Evolutionary conservation across 2,329 filamentous ascomycete genomes (phyloP), one percentile per base, ranked within the genome.

Genomic region (Phaeomoniella chlamydospora): DNA sequence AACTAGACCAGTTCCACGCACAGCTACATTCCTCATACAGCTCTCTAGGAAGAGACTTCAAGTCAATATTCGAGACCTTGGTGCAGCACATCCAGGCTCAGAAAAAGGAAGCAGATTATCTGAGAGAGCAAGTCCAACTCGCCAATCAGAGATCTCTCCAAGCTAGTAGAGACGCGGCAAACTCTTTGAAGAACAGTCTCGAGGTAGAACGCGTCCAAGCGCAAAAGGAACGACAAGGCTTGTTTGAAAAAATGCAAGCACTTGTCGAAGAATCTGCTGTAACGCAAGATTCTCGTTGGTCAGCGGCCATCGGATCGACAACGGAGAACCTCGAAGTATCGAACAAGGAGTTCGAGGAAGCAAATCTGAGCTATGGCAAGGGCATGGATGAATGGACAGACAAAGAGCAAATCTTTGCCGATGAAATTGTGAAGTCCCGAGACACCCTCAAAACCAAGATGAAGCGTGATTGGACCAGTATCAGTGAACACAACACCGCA

Each of bases 11-110:
- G n/a, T 92, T 96, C 49, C 85, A 94, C 54, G 72, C 67, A 34
- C 38, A 88, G 65, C 70, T 96, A 18, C 85, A 93, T 49, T 62
- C 73, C 10, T 94, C 88, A 0, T 94, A 94, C 55, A 80, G 77
- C 45, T 70, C 74, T 1, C 70, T 96, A 2, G 86, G 86, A 5
- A 77, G 78, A 40, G 86, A 96, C 45, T 86, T 94, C 62, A 92
- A 88, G 53, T 62, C 64, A 4, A 72, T 88, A 15, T 94, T 96
- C 45, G 85, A 94, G 44, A 77, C 82, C 10, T 67, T 94, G 34
- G 67, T 83, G 34, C 74, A 70, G 43, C 78, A 86, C 45, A 68
- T 94, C 37, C 72, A 74, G 26, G 67, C 74, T 6, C 88, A 96
- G 52, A 81, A 80, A 48, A 64, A 67, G 5, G 85, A 94, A 53